Base-by-base conservation (phyloP, 495 filamentous ascomycete genomes). In the Hypoxylon intermedium region DNA sequence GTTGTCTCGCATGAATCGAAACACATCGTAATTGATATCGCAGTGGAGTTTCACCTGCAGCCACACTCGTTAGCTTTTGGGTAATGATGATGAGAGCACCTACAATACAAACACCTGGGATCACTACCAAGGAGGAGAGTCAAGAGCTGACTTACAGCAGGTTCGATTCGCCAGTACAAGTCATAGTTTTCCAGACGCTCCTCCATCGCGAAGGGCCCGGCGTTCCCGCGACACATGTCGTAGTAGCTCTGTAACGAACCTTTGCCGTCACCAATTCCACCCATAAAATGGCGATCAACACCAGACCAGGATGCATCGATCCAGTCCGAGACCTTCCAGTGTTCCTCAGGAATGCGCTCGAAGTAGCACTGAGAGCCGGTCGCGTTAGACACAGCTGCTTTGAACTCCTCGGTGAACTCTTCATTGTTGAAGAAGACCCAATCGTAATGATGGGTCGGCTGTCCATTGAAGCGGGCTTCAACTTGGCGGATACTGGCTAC, bases 371-470 rank as follows among this genome's bases (percentile, higher is more conserved):
- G 85, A 1, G 91, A 90, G 9, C 82, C 87, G 1, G 88, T 85
- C 16, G 93, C 77, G 1, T 85, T 77, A 12, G 84, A 82, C 16
- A 89, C 92, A 51, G 90, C 75, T 56, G 82, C 85, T 60, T 85
- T 90, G 74, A 94, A 94, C 11, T 83, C 76, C 0, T 88, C 83
- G 47, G 89, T 83, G 58, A 94, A 92, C 1, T 87, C 82, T 47
- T 86, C 77, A 65, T 90, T 89, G 70, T 93, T 93, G 64, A 93
- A 75, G 75, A 94, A 94, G 19, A 94, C 89, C 90, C 90, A 94
- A 62, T 93, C 89, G 68, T 93, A 94, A 72, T 87, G 81, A 71
- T 87, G 91, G 18, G 57, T 69, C 15, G 44, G 38, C 31, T 87
- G 83, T 50, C 79, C 78, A 69, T 94, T 94, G 82, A 93, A 93